These are phyloP conservation scores for Rhodotorula sp. DNA, from an alignment of 1,284 basidiomycete species.

Conservation along the genomic window DNA sequence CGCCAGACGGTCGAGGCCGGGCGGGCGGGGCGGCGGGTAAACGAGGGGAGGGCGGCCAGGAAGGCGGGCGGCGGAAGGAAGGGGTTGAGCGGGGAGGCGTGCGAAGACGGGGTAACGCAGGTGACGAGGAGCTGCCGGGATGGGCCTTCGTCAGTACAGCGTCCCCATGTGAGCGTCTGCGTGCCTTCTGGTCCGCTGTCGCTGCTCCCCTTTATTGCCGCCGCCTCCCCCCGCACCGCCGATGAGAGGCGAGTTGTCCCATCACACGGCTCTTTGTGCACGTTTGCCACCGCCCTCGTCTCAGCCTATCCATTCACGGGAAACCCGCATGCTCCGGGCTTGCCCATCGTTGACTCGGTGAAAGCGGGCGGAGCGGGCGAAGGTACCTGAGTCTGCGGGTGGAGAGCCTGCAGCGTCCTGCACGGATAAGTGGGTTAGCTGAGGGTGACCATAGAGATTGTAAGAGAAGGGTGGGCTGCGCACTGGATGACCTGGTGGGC, in stretches of 20 bases:
- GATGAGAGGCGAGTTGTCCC: background rate
- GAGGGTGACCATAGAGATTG: no score
- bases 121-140: slow-evolving; percentile 34
- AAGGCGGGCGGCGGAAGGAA: slow-evolving; percentile 38
- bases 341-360: no score
- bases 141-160: background rate
- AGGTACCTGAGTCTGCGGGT: slow-evolving; percentile 27
- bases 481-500: slow-evolving; percentile 25
- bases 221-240: background rate
- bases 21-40: slow-evolving; percentile 29
- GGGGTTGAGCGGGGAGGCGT: slow-evolving; percentile 33
- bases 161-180: background rate
- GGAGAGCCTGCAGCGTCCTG: slow-evolving; percentile 30
- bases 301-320: no score
- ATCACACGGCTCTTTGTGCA: no score
- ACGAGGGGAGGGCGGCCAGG: slow-evolving; percentile 32
- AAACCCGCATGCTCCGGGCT: no score
- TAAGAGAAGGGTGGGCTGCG: background rate
- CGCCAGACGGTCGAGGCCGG: slow-evolving; percentile 38
- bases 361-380: background rate
- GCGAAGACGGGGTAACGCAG: slow-evolving; percentile 26
- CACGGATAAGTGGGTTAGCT: background rate
- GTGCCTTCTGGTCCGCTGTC: background rate
- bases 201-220: background rate
- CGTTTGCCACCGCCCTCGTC: no score